These are phyloP conservation scores for Sechiopsis laciniata DNA, from an alignment of 306 rosid species.

Conservation along the genomic window DNA sequence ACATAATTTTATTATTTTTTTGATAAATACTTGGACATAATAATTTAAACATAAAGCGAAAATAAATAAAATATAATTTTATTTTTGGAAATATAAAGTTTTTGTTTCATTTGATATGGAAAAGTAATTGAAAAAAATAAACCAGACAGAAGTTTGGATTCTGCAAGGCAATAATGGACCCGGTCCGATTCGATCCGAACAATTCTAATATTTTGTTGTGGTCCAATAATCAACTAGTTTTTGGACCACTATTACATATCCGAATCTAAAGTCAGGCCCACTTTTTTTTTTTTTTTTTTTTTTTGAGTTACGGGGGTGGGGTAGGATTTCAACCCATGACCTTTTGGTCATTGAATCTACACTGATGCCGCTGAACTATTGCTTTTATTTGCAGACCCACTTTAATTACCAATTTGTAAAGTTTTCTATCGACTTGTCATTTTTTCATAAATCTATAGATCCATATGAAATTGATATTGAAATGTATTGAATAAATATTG, in stretches of 20 bases:
- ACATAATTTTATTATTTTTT: too few species aligned
- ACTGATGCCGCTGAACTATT: too few species aligned
- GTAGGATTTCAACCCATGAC: too few species aligned
- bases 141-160: background rate
- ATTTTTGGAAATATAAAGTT: background rate
- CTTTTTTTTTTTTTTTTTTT: too few species aligned
- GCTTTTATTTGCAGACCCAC: too few species aligned
- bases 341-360: too few species aligned
- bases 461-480: too few species aligned
- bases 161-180: background rate
- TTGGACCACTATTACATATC: background rate
- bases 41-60: background rate
- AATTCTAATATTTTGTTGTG: slow-evolving; percentile 12
- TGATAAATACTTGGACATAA: background rate
- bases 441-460: too few species aligned
- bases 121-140: background rate
- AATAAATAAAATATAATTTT: too few species aligned
- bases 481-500: background rate
- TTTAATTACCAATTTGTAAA: too few species aligned
- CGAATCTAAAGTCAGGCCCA: slow-evolving; percentile 2
- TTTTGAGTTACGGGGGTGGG: too few species aligned
- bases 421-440: too few species aligned
- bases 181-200: slow-evolving; percentile 5
- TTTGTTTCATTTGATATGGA: background rate
- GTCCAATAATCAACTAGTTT: slow-evolving; percentile 12